phyloP scores from a whole-genome alignment of 202 grass and related monocot genomes.

The Hordeum pubiflorum region DNA sequence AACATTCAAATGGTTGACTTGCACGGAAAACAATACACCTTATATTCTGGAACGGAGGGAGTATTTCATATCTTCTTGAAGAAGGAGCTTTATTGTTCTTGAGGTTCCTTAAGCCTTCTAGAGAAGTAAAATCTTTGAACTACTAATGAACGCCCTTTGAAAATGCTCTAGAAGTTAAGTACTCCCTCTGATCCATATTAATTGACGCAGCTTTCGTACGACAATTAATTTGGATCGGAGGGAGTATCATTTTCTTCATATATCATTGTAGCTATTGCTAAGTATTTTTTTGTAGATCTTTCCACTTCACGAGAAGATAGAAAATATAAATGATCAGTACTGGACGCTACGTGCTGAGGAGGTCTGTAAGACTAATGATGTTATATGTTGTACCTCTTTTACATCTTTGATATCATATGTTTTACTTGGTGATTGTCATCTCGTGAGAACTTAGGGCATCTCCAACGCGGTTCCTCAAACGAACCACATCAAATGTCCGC shows the following conservation, averaged over 20 bases:
- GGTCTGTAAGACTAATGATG: constrained; percentile 30
- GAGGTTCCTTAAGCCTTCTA: constrained; percentile 5
- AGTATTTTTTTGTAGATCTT: constrained; percentile 45
- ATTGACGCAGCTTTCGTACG: no score
- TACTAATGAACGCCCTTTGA: neutral
- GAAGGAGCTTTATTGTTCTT: neutral
- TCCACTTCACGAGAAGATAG: constrained; percentile 59
- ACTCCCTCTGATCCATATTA: no score
- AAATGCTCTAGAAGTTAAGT: neutral
- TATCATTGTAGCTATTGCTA: neutral
- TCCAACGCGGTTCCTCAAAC: no score
- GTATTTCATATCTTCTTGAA: neutral
- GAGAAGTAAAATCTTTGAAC: neutral
- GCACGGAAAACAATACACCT: no score
- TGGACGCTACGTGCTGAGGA: constrained; percentile 69
- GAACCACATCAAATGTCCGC: no score
- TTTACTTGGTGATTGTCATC: neutral
- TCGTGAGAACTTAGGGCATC: neutral
- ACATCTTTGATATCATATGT: neutral
- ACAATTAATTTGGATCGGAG: no score
- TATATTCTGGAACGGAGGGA: no score
- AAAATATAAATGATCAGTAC: constrained; percentile 73
- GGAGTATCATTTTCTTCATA: neutral
- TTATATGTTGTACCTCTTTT: neutral
- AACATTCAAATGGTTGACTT: no score